Evolutionary conservation across 176 grass and related monocot species (phyloP), one percentile per base, ranked within the genome.

Genomic region (Thinopyrum elongatum): DNA sequence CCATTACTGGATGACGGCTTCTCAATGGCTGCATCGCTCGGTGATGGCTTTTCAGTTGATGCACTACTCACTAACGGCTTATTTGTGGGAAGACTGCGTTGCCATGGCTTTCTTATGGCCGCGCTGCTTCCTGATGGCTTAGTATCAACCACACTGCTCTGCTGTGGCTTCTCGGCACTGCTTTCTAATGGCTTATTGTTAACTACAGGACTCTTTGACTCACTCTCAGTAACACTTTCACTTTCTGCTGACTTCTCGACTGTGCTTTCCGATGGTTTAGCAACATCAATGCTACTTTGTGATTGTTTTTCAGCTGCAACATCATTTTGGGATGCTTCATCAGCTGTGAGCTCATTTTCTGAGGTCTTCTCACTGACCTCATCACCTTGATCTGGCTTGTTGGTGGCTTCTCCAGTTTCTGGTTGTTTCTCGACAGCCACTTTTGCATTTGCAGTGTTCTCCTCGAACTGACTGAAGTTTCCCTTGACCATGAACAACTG

Each of bases 401-500:
- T 23, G 2, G 73, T 64, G 1, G 51, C 13, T 66, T 75, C 88
- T 69, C 57, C 88, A 76, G 75, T 47, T 90, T 66, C 85, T 65
- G 46, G 5, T 77, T 55, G 78, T 25, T 92, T 84, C 71, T 88
- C 76, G 7, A 75, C 78, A 46, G 15, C 62, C 61, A 69, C 76
- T 79, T 88, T 88, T 38, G 73, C 66, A 65, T 86, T 92, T 81
- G 30, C 80, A 75, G 86, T 83, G 33, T 78, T 90, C 27, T 97
- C 92, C 59, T 94, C 86, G 51, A 95, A 92, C 72, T 87, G 88
- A 80, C 92, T 97, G 82, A 98, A 98, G 68, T 92, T 93, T 78
- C 97, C 97, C 77, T 94, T 99, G 65, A 88, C 90, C 92, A 97
- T 89, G 82, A 99, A 94, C 65, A 99, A 79, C 47, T 99, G 97